These are phyloP conservation scores for Camellia oleifera DNA, from an alignment of 179 eudicot species.

Conservation along the genomic window DNA sequence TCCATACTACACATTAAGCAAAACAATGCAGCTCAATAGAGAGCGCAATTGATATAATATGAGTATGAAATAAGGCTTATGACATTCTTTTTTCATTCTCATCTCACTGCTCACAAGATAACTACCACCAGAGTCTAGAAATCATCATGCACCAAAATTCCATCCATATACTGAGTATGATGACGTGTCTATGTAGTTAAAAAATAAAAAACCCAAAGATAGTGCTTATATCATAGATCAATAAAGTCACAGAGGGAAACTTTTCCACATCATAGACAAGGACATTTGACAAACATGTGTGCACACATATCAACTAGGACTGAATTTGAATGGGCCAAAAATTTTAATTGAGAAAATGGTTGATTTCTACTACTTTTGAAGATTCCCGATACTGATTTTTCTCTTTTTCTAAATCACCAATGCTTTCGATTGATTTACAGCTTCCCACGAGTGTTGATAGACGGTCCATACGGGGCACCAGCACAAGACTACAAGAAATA, in stretches of 20 bases:
- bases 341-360: background rate
- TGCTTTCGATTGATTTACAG: constrained; percentile 16
- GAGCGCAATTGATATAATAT: background rate
- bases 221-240: background rate
- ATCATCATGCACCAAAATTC: no score
- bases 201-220: background rate
- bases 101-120: background rate
- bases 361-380: background rate
- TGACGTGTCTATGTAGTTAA: no score
- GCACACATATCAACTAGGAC: background rate
- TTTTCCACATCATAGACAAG: constrained; percentile 8
- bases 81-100: no score
- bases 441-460: constrained; percentile 48
- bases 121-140: background rate
- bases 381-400: background rate
- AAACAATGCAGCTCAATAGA: background rate
- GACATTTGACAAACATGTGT: constrained; percentile 11
- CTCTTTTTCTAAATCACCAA: no score
- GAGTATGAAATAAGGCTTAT: background rate
- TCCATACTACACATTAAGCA: background rate
- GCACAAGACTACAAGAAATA: constrained; percentile 63
- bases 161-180: no score
- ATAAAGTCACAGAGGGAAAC: background rate
- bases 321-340: background rate
- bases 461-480: constrained; percentile 64